Percentiles rank a stretch among this genome's conserved stretches.
Conservation (phyloP, 2,329 filamentous ascomycete genomes). For the Penicillium concentricum region DNA sequence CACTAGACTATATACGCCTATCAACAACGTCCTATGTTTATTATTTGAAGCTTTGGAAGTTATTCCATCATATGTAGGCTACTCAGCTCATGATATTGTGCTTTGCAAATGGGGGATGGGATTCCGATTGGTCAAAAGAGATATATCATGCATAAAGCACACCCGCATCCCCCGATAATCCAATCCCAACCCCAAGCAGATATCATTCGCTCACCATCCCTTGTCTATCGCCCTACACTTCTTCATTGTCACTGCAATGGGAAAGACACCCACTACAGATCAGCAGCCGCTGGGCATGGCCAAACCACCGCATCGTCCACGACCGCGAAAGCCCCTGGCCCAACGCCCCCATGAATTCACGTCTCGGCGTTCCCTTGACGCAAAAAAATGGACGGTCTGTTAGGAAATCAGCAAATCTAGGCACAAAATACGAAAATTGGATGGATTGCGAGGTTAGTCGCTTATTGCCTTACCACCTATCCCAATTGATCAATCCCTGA, state of each 20-base stretch:
- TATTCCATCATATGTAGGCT: no score
- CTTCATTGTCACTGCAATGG: background rate
- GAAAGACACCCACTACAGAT: background rate
- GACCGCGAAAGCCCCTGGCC: background rate
- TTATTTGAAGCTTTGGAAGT: no score
- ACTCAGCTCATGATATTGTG: no score
- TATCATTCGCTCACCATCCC: background rate
- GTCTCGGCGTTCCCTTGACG: background rate
- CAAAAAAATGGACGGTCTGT: background rate
- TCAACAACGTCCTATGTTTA: no score
- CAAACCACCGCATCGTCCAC: background rate
- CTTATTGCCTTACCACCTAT: background rate
- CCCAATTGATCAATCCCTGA: background rate
- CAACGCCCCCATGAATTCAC: background rate
- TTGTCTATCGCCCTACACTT: background rate
- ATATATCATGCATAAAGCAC: no score
- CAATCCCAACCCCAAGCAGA: background rate
- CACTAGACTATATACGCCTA: no score
- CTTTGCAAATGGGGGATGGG: no score
- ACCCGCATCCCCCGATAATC: background rate
- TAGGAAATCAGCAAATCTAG: background rate
- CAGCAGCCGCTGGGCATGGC: background rate
- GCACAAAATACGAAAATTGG: background rate
- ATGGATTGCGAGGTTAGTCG: background rate
- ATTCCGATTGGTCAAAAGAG: no score